Base-by-base conservation (phyloP, 306 rosid genomes). In the Casuarina glauca region DNA sequence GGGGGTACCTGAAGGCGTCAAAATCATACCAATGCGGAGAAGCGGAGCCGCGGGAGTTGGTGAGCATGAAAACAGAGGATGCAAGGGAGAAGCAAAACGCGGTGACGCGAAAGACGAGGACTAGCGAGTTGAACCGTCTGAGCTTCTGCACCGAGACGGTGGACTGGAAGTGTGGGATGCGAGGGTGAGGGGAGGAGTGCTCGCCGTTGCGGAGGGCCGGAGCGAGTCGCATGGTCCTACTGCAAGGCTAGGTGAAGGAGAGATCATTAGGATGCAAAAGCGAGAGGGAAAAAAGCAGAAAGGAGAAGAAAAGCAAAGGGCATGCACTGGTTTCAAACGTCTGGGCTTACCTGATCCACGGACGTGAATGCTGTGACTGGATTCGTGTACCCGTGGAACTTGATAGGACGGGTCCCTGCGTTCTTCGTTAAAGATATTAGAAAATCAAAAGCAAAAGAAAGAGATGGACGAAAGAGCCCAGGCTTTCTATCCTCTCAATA, bases 101-200 rank as follows among this genome's bases (percentile, higher is more conserved):
- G 82, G 82, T 73, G 69, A 91, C 80, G 36, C 99, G 97, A 81
- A 95, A 93, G 44, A 88, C 78, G 84, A 95, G 89, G 76, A 91
- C 81, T 75, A 95, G 93, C 16, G 75, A 86, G 79, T 93, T 95
- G 89, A 95, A 88, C 57, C 97, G 97, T 35, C 92, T 90, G 26
- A 92, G 97, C 82, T 95, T 95, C 74, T 87, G 97, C 39, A 88
- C 93, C 20, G 97, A 86, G 7, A 93, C 92, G 16, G 99, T 95
- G 54, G 99, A 95, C 74, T 91, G 99, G 81, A 92, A 95, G 12
- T 88, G 91, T 62, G 26, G 72, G 43, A 53, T 36, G 54, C n/a
- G 69, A 82, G 15, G 74, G 12, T 81, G 80, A 3, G 95, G 92
- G 7, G 86, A 80, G 44, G 80, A 85, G 74, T 83, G 84, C 63